Evolutionary conservation across 495 filamentous ascomycete species (phyloP).

Genomic region (Hyaloscypha hepaticicola): DNA sequence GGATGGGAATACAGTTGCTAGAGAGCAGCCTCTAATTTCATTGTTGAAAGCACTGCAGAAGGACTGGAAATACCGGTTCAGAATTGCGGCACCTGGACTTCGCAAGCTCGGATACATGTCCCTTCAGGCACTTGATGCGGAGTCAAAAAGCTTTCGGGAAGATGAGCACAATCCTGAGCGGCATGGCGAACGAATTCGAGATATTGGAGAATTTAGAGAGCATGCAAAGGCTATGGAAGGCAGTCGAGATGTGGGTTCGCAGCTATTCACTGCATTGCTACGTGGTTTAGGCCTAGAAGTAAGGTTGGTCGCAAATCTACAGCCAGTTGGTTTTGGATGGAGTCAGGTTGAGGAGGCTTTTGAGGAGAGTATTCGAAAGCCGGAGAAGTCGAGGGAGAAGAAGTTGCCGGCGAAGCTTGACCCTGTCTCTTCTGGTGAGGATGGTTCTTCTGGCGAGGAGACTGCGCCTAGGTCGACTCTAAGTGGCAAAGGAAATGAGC

Average conservation of each 20-base stretch:
- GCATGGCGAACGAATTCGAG: slow-evolving; percentile 73
- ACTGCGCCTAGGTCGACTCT: slow-evolving; percentile 14
- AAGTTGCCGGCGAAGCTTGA: slow-evolving; percentile 6
- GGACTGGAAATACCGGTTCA: slow-evolving; percentile 88
- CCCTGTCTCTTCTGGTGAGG: slow-evolving; percentile 39
- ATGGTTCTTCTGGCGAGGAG: slow-evolving; percentile 11
- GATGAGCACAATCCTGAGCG: slow-evolving; percentile 56
- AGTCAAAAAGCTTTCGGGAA: slow-evolving; percentile 63
- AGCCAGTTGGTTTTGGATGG: slow-evolving; percentile 89
- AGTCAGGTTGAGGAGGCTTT: slow-evolving; percentile 74
- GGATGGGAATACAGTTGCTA: slow-evolving; percentile 61
- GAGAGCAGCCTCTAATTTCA: slow-evolving; percentile 79
- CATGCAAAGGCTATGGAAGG: slow-evolving; percentile 71
- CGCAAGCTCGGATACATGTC: slow-evolving; percentile 87
- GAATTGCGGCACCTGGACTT: slow-evolving; percentile 73
- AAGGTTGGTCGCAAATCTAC: slow-evolving; percentile 77
- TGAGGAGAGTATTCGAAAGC: slow-evolving; percentile 34
- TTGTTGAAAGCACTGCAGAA: slow-evolving; percentile 71
- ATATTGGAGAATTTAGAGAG: slow-evolving; percentile 63
- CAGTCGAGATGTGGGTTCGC: slow-evolving; percentile 82
- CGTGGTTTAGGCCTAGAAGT: slow-evolving; percentile 79
- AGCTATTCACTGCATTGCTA: slow-evolving; percentile 89
- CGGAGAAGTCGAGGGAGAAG: slow-evolving; percentile 11
- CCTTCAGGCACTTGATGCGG: slow-evolving; percentile 61
- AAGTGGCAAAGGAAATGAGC: slow-evolving; percentile 22